Evolutionary conservation across 192 early-diverging fungal species (phyloP).

Genomic region (Mortierella hygrophila): DNA sequence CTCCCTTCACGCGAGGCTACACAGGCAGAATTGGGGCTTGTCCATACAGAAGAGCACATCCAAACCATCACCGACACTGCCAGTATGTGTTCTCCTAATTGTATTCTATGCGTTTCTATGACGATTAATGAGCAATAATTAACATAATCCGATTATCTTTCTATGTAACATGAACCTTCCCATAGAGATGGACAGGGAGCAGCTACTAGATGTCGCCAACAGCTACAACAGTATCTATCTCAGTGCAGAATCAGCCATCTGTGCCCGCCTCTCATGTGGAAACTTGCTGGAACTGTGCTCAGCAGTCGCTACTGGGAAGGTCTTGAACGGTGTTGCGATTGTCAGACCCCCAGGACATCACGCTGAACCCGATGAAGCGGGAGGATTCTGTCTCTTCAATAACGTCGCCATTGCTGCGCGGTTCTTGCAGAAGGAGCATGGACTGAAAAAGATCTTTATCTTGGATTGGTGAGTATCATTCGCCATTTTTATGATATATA

Average conservation of each 20-base stretch:
- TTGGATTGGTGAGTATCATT: slow-evolving; percentile 79
- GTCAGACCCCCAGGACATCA: slow-evolving; percentile 96
- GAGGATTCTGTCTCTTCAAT: slow-evolving; percentile 93
- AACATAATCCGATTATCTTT: not conserved
- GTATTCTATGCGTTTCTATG: not conserved
- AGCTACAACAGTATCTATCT: slow-evolving; percentile 79
- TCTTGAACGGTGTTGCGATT: slow-evolving; percentile 88
- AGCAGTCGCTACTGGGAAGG: slow-evolving; percentile 71
- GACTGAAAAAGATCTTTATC: slow-evolving; percentile 76
- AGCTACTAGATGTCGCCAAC: slow-evolving; percentile 58
- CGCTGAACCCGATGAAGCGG: slow-evolving; percentile 78
- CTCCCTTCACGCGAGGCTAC: slow-evolving; percentile 62
- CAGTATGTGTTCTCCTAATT: slow-evolving; percentile 36
- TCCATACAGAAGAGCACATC: slow-evolving; percentile 67
- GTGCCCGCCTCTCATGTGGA: slow-evolving; percentile 80
- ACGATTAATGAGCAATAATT: not conserved
- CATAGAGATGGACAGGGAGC: slow-evolving; percentile 61
- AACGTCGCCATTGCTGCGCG: slow-evolving; percentile 90
- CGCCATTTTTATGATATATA: not conserved
- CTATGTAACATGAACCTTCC: not conserved
- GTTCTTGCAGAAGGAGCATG: slow-evolving; percentile 64
- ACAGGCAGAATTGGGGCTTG: slow-evolving; percentile 62
- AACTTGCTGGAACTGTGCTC: slow-evolving; percentile 80
- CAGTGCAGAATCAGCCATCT: slow-evolving; percentile 71
- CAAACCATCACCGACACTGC: slow-evolving; percentile 55